Evolutionary conservation across 768 basidiomycete species (phyloP).

Genomic region (Saitozyma sp.): DNA sequence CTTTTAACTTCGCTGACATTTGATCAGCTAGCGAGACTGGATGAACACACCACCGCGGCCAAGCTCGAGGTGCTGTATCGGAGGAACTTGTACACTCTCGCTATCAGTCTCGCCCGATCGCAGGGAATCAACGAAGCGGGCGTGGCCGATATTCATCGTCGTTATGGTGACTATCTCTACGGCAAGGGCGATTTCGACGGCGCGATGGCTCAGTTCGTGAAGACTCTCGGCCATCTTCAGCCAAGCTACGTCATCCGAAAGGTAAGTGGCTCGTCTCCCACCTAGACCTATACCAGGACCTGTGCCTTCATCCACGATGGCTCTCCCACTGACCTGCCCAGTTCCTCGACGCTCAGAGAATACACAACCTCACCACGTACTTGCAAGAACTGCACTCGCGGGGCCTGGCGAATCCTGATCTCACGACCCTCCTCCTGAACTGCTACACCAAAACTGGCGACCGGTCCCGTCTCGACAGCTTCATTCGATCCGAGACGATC

Average conservation of each 20-base stretch:
- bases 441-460: slow-evolving; percentile 98
- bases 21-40: slow-evolving; percentile 39
- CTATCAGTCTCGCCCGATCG: slow-evolving; percentile 77
- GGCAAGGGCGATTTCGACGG: slow-evolving; percentile 86
- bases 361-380: slow-evolving; percentile 91
- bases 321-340: slow-evolving; percentile 48
- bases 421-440: slow-evolving; percentile 93
- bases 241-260: slow-evolving; percentile 97
- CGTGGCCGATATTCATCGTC: slow-evolving; percentile 82
- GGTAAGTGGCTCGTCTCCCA: slow-evolving; percentile 57
- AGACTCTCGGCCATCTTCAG: slow-evolving; percentile 83
- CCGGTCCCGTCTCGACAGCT: slow-evolving; percentile 78
- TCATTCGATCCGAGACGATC: slow-evolving; percentile 81
- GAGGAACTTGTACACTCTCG: slow-evolving; percentile 71
- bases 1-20: neutral
- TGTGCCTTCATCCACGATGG: neutral
- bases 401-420: slow-evolving; percentile 89
- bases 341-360: slow-evolving; percentile 96
- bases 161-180: slow-evolving; percentile 90
- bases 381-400: slow-evolving; percentile 90
- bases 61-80: slow-evolving; percentile 84
- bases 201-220: slow-evolving; percentile 86
- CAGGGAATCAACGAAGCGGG: slow-evolving; percentile 70
- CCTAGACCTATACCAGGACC: neutral
- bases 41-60: slow-evolving; percentile 63